Percentiles rank a stretch among this genome's conserved stretches.
These are phyloP conservation scores for Metschnikowia vanudenii DNA, from an alignment of 805 yeast species.

Conservation along the genomic window DNA sequence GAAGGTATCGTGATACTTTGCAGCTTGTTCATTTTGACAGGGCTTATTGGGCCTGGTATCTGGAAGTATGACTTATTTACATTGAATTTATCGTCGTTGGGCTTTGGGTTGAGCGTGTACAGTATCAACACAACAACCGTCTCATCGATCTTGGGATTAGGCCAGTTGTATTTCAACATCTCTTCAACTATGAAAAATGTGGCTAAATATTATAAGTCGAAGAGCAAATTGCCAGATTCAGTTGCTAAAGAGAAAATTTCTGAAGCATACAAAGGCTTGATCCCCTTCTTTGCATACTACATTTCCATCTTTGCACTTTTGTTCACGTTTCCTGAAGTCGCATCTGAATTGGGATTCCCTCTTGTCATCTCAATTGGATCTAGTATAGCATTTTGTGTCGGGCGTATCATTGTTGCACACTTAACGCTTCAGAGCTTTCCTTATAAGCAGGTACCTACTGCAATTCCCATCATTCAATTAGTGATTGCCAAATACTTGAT, in stretches of 20 bases:
- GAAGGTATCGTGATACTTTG: conserved; percentile 80
- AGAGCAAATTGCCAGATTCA: conserved; percentile 21
- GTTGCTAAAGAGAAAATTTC: conserved; percentile 39
- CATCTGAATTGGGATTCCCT: conserved; percentile 49
- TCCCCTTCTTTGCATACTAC: conserved; percentile 66
- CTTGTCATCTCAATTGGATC: conserved; percentile 69
- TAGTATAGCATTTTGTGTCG: conserved; percentile 81
- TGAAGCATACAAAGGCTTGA: conserved; percentile 48
- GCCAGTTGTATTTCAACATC: conserved; percentile 62
- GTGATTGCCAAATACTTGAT: conserved; percentile 35
- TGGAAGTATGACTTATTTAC: conserved; percentile 54
- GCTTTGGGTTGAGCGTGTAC: conserved; percentile 22
- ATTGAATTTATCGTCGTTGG: conserved; percentile 38
- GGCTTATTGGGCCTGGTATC: conserved; percentile 61
- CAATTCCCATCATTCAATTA: conserved; percentile 57
- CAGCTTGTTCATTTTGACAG: conserved; percentile 57
- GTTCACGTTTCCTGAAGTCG: conserved; percentile 50
- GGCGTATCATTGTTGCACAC: conserved; percentile 85
- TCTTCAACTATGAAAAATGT: conserved; percentile 66
- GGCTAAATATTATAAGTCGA: conserved; percentile 39
- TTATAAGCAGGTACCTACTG: conserved; percentile 63
- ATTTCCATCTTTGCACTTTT: conserved; percentile 47
- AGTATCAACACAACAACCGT: conserved; percentile 41
- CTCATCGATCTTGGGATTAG: conserved; percentile 50
- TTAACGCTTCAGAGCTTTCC: conserved; percentile 82